A percentile compares a stretch with the other conserved stretches of the same genome.
Conservation (phyloP, 257 asterid species). For the Paraleonurus japonicus region DNA sequence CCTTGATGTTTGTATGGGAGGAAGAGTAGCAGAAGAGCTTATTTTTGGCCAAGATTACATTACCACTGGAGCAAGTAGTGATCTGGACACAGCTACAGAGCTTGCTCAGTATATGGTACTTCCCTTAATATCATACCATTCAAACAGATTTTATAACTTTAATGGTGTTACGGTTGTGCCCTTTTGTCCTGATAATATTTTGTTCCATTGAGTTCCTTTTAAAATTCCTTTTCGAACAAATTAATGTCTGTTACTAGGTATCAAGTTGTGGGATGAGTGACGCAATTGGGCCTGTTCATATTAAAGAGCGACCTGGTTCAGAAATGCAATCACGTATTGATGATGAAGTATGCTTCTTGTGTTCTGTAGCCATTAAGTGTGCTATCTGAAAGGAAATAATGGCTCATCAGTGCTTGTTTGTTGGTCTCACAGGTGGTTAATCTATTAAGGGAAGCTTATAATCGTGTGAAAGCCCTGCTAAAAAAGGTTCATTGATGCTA, state of each 20-base stretch:
- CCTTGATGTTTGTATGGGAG: constrained; percentile 98
- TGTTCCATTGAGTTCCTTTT: not conserved
- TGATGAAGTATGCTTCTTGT: constrained; percentile 67
- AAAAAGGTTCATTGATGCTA: constrained; percentile 55
- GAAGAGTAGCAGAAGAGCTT: constrained; percentile 96
- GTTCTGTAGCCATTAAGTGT: constrained; percentile 8
- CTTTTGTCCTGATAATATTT: not conserved
- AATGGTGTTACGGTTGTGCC: not conserved
- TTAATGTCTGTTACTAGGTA: constrained; percentile 43
- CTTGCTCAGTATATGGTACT: constrained; percentile 93
- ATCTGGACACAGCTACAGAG: constrained; percentile 84
- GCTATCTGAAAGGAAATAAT: not conserved
- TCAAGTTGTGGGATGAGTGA: constrained; percentile 94
- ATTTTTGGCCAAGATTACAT: constrained; percentile 82
- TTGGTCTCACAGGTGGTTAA: constrained; percentile 63
- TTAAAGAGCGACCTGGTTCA: constrained; percentile 92
- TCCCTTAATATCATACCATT: not conserved
- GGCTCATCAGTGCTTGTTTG: not conserved
- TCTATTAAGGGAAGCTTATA: constrained; percentile 86
- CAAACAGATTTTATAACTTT: not conserved
- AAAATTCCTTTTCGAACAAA: not conserved
- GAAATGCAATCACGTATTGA: constrained; percentile 93
- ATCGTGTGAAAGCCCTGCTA: constrained; percentile 83
- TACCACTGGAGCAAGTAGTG: constrained; percentile 94
- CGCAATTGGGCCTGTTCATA: constrained; percentile 87